Evolutionary conservation across 257 asterid species (phyloP).

Genomic region (Nicotiana paniculata): DNA sequence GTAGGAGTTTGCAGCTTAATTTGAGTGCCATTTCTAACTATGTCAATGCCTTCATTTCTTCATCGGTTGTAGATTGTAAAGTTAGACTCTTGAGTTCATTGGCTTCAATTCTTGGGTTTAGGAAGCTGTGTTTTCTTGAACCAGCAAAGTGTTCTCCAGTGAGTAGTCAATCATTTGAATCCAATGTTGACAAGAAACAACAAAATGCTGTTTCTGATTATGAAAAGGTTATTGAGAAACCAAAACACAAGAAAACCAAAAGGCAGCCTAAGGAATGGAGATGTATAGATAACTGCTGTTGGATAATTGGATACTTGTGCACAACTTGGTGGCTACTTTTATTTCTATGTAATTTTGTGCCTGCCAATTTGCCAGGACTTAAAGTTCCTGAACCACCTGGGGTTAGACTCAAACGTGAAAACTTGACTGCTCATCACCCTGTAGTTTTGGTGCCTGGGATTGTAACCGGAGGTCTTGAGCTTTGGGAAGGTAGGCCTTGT

Average conservation of each 20-base stretch:
- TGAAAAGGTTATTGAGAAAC: slow-evolving; percentile 7
- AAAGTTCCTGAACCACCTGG: slow-evolving; percentile 55
- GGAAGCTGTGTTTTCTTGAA: slow-evolving; percentile 54
- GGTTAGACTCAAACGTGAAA: slow-evolving; percentile 42
- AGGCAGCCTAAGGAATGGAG: slow-evolving; percentile 39
- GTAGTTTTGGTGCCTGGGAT: slow-evolving; percentile 81
- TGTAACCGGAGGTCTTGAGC: slow-evolving; percentile 89
- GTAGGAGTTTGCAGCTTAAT: background rate
- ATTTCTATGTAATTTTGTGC: slow-evolving; percentile 41
- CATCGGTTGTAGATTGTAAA: background rate
- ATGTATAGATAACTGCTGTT: slow-evolving; percentile 55
- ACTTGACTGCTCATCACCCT: slow-evolving; percentile 56
- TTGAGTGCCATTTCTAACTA: background rate
- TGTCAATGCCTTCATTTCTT: background rate
- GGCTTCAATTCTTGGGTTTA: slow-evolving; percentile 54
- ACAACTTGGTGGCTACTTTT: slow-evolving; percentile 67
- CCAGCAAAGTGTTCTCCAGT: slow-evolving; percentile 30
- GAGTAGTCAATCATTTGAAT: slow-evolving; percentile 1
- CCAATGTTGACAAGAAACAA: slow-evolving; percentile 2
- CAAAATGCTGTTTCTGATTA: background rate
- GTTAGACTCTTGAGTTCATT: slow-evolving; percentile 14
- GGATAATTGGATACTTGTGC: slow-evolving; percentile 63
- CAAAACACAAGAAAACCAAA: slow-evolving; percentile 8
- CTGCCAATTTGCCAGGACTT: slow-evolving; percentile 35
- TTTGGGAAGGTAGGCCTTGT: slow-evolving; percentile 92